These are phyloP conservation scores for Porcisia deanei DNA, from an alignment of 208 protist species.

Conservation along the genomic window DNA sequence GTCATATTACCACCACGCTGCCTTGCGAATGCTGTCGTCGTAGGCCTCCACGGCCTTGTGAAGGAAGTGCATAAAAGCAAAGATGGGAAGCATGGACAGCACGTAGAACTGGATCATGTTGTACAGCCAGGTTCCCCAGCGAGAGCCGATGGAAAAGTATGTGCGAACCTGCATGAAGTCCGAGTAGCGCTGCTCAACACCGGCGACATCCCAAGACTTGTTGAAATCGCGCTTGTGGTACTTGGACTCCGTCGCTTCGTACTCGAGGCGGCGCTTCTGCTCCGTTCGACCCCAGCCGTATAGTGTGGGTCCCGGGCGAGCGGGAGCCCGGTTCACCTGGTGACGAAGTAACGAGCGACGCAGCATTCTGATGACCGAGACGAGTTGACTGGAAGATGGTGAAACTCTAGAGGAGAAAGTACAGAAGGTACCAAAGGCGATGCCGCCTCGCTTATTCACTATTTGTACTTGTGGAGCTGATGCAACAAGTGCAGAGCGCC, in stretches of 20 bases:
- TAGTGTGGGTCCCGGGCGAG: slow-evolving; percentile 84
- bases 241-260: slow-evolving; percentile 88
- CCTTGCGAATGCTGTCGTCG: slow-evolving; percentile 82
- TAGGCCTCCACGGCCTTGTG: slow-evolving; percentile 86
- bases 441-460: neutral
- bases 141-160: slow-evolving; percentile 87
- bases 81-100: slow-evolving; percentile 80
- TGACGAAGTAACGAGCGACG: slow-evolving; percentile 61
- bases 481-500: neutral
- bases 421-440: neutral
- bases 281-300: slow-evolving; percentile 90
- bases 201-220: slow-evolving; percentile 89
- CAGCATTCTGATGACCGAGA: slow-evolving; percentile 52
- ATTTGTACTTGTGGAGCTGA: neutral
- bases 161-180: slow-evolving; percentile 91
- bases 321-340: slow-evolving; percentile 83
- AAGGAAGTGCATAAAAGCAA: slow-evolving; percentile 77
- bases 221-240: slow-evolving; percentile 94
- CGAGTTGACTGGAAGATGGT: neutral
- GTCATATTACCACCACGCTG: slow-evolving; percentile 86
- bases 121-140: slow-evolving; percentile 91
- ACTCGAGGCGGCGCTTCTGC: slow-evolving; percentile 92
- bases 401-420: slow-evolving; percentile 8
- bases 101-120: slow-evolving; percentile 90
- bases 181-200: slow-evolving; percentile 87